Conservation (phyloP, 2,329 filamentous ascomycete species). For the Amylocarpus encephaloides region DNA sequence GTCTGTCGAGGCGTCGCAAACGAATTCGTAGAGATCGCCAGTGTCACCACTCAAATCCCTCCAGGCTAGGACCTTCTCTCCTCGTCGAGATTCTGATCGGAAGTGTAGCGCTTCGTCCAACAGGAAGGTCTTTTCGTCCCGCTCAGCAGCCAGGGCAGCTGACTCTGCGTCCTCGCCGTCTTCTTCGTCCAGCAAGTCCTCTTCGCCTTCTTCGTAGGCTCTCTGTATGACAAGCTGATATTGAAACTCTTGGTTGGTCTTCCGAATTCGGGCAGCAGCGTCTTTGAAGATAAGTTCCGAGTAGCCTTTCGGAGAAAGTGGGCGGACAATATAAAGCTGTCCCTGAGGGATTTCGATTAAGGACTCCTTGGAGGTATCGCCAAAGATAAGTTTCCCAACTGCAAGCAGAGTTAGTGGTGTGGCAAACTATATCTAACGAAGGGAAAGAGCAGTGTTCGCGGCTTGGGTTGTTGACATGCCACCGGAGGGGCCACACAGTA, state of each 20-base stretch:
- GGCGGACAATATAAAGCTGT: constrained; percentile 94
- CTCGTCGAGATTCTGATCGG: constrained; percentile 72
- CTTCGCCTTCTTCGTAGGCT: constrained; percentile 96
- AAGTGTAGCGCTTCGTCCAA: constrained; percentile 91
- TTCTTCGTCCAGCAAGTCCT: constrained; percentile 83
- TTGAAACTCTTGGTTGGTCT: constrained; percentile 90
- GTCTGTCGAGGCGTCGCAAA: constrained; percentile 72
- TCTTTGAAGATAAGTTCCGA: constrained; percentile 99
- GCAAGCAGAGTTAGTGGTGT: constrained; percentile 17
- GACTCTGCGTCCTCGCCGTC: constrained; percentile 74
- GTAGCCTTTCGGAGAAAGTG: constrained; percentile 91
- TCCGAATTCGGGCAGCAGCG: constrained; percentile 83
- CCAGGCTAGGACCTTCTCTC: constrained; percentile 88
- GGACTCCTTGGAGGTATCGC: constrained; percentile 72
- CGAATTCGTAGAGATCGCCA: constrained; percentile 95
- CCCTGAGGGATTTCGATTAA: constrained; percentile 93
- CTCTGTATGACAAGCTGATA: constrained; percentile 96
- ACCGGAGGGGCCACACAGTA: neutral
- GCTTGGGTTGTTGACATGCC: neutral
- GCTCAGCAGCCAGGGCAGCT: constrained; percentile 69
- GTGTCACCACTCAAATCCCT: constrained; percentile 87
- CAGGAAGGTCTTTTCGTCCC: constrained; percentile 95
- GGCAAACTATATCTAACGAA: neutral
- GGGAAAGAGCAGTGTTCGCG: neutral
- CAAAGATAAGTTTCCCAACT: constrained; percentile 93